These are phyloP conservation scores for Hypoxylon sp. DNA, from an alignment of 2,329 filamentous ascomycete genomes.

Conservation along the genomic window DNA sequence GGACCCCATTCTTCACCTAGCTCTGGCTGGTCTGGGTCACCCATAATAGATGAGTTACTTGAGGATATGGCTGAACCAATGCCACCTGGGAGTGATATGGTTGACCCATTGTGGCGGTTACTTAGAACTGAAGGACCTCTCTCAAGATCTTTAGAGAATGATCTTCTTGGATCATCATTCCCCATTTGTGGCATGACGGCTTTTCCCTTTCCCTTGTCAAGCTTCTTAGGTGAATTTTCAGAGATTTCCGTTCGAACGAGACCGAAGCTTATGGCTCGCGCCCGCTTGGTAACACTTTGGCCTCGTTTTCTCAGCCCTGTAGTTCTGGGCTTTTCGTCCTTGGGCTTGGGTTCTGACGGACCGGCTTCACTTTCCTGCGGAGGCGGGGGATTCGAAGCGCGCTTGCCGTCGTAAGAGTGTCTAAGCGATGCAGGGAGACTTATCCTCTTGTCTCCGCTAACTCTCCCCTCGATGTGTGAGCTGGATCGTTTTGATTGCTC, in stretches of 20 bases:
- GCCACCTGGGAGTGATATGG: slow-evolving; percentile 65
- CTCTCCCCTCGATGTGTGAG: slow-evolving; percentile 65
- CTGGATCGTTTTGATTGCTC: slow-evolving; percentile 66
- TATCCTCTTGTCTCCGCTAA: slow-evolving; percentile 64
- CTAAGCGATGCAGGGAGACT: slow-evolving; percentile 69
- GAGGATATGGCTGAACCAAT: slow-evolving; percentile 68
- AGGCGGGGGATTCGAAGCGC: slow-evolving; percentile 53
- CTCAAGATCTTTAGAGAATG: slow-evolving; percentile 68
- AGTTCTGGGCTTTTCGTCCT: slow-evolving; percentile 40
- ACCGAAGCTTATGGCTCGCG: slow-evolving; percentile 52
- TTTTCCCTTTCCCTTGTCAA: slow-evolving; percentile 68
- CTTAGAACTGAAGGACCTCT: slow-evolving; percentile 65
- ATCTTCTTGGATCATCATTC: slow-evolving; percentile 55
- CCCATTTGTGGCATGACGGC: slow-evolving; percentile 61
- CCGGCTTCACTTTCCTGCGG: slow-evolving; percentile 48
- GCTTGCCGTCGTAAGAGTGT: slow-evolving; percentile 68
- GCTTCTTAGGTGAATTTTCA: slow-evolving; percentile 48
- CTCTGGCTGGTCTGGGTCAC: slow-evolving; percentile 73
- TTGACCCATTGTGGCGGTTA: slow-evolving; percentile 61
- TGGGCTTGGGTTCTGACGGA: slow-evolving; percentile 46
- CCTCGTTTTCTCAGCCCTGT: slow-evolving; percentile 51
- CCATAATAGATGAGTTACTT: slow-evolving; percentile 73
- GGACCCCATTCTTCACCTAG: slow-evolving; percentile 90
- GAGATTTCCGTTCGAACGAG: slow-evolving; percentile 47
- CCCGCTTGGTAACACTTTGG: slow-evolving; percentile 52